Base-by-base conservation (phyloP, 345 rosid genomes). In the Aquilaria yunnanensis region DNA sequence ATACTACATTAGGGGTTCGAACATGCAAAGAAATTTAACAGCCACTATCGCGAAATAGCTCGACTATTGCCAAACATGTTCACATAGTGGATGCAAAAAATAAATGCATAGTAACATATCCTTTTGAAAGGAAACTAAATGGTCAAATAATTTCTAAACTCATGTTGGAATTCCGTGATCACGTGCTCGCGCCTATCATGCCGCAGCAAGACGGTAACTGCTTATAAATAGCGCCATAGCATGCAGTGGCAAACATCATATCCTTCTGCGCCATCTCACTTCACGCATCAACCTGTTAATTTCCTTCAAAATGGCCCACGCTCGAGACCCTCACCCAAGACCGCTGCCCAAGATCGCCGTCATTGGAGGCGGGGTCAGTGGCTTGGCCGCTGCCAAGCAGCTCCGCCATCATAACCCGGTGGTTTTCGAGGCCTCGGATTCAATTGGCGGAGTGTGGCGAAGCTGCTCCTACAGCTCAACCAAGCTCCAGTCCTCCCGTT, bases 361-460 rank as follows among this genome's bases (percentile, higher is more conserved):
- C 51, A 78, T 92, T 6, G 97, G 97, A 16, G 96, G 87, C 12
- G 97, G 98, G 4, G 93, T 93, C 49, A 93, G 97, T 29, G 97
- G 98, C 45, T 32, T 92, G 60, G 93, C 96, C 2, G 92, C 85
- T 0, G 82, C 88, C 16, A 92, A 87, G 62, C 89, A 92, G 77
- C 83, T 92, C 3, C 65, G 85, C 43, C 84, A 48, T 64, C 76
- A 87, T 67, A 68, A 77, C 60, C 97, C 97, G 0, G 64, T 82
- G 3, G 76, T 92, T 12, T 87, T 92, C 30, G 98, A 92, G 84
- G 93, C 96, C 56, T 75, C 80, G 12, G 86, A 79, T 64, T 84
- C 83, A 1, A 59, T 92, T 14, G 98, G 98, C 51, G 98, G 98
- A 12, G 91, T 92, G n/a, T 89, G 98, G 98, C 84, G 68, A 57